phyloP scores from a whole-genome alignment of 192 early-diverging fungal genomes.

The Mortierella claussenii region DNA sequence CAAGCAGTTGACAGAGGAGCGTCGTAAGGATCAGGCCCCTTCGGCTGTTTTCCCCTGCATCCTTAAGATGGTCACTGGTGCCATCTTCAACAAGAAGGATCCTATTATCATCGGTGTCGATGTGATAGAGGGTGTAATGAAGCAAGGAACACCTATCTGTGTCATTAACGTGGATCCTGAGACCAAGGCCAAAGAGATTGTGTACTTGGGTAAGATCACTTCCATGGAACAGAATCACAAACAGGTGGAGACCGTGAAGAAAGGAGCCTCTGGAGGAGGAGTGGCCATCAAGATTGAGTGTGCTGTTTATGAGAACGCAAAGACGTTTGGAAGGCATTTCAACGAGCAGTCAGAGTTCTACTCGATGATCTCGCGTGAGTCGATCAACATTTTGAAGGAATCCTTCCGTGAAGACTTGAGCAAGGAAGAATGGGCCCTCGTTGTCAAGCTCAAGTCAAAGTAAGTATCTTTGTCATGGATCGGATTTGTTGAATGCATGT shows the following conservation, averaged over 20 bases:
- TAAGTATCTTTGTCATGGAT: slow-evolving; percentile 20
- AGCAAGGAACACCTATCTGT: slow-evolving; percentile 91
- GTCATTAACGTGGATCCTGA: slow-evolving; percentile 79
- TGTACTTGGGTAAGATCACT: slow-evolving; percentile 87
- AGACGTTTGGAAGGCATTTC: slow-evolving; percentile 95
- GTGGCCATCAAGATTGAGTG: slow-evolving; percentile 94
- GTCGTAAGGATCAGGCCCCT: slow-evolving; percentile 86
- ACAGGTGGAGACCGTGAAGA: slow-evolving; percentile 80
- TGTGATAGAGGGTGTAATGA: slow-evolving; percentile 91
- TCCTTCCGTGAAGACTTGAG: slow-evolving; percentile 92
- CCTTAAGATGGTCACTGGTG: slow-evolving; percentile 86
- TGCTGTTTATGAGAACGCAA: slow-evolving; percentile 83
- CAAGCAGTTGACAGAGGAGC: slow-evolving; percentile 81
- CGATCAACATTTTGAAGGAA: slow-evolving; percentile 95
- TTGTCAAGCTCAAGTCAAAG: slow-evolving; percentile 79
- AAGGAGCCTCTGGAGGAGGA: slow-evolving; percentile 82
- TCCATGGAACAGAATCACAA: slow-evolving; percentile 96
- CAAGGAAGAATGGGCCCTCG: slow-evolving; percentile 88
- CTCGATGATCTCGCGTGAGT: slow-evolving; percentile 83
- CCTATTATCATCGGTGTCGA: slow-evolving; percentile 97
- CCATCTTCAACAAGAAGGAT: slow-evolving; percentile 94
- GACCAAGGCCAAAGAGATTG: slow-evolving; percentile 75
- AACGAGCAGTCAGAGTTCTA: slow-evolving; percentile 83
- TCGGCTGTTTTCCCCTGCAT: slow-evolving; percentile 97
- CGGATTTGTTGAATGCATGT: not conserved